Evolutionary conservation across 139 green algal genomes (phyloP), one percentile per base, ranked within the genome.

Genomic region (Chara braunii): DNA sequence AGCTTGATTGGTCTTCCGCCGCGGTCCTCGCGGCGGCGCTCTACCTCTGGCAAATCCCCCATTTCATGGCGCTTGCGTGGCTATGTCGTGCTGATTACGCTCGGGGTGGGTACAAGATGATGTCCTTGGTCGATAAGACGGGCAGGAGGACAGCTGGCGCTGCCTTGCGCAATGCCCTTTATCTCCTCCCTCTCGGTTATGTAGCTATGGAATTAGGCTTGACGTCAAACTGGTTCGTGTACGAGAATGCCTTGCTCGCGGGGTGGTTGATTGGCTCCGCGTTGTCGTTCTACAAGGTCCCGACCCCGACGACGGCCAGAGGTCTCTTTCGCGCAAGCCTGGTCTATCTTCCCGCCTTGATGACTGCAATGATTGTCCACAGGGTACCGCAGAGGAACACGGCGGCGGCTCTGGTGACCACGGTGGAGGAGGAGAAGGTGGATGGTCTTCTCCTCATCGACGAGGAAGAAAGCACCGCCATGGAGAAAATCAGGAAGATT

Each of bases 1-100:
- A 56, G 45, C 26, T 28, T 28, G n/a, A n/a, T n/a, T n/a, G n/a
- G n/a, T n/a, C n/a, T n/a, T n/a, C n/a, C n/a, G n/a, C n/a, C n/a
- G n/a, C n/a, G n/a, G 78, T 96, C 28, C 85, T 97, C 44, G 89
- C 85, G 0, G 79, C 78, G 0, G 83, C 80, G 11, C 83, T 99
- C 1, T 98, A 96, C 83, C 92, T 90, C 53, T 99, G 93, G 93
- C 88, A 97, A 82, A 85, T 98, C 78, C 92, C 94, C 18, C 94
- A 99, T 81, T 99, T 99, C 74, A 85, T 99, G 74, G 81, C 94
- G 1, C 81, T 99, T 4, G 89, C 93, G 12, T 97, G 89, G 88
- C 72, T 97, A 66, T 95, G 84, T 78, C 82, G 86, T 45, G 85
- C 81, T 2, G 91, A 97, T 80, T 96, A 97, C 59, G 70, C 77